Percentiles rank a stretch among this genome's conserved stretches.
phyloP scores from a whole-genome alignment of 2,329 filamentous ascomycete genomes.

The Sarocladium strictum region DNA sequence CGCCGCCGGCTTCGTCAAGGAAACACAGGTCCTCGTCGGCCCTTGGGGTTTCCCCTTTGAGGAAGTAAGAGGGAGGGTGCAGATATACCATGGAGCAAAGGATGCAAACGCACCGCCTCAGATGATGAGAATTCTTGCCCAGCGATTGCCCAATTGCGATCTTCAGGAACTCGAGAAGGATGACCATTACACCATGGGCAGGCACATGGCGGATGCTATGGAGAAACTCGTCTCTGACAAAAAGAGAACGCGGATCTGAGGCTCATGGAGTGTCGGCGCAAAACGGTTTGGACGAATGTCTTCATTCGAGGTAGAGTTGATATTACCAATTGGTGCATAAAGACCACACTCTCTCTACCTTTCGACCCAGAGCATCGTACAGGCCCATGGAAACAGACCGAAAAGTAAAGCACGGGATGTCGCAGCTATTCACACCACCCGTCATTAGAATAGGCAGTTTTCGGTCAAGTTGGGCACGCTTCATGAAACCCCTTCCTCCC shows the following conservation, averaged over 20 bases:
- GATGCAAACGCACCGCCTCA: constrained; percentile 26
- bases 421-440: no score
- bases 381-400: background rate
- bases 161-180: constrained; percentile 27
- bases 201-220: constrained; percentile 16
- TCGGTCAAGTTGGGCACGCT: no score
- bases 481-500: no score
- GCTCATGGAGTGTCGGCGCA: no score
- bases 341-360: background rate
- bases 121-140: constrained; percentile 30
- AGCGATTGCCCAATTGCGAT: constrained; percentile 24
- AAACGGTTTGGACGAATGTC: no score
- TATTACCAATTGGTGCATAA: no score
- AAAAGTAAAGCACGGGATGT: background rate
- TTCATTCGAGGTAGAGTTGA: no score
- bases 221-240: background rate
- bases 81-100: constrained; percentile 26
- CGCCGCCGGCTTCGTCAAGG: constrained; percentile 17
- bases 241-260: background rate
- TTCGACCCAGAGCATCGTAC: no score
- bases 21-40: constrained; percentile 22
- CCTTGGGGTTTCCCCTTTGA: constrained; percentile 26
- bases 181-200: constrained; percentile 24
- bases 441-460: no score
- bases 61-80: constrained; percentile 19